These are phyloP conservation scores for Trametes polyzona DNA, from an alignment of 1,284 basidiomycete species.

Conservation along the genomic window DNA sequence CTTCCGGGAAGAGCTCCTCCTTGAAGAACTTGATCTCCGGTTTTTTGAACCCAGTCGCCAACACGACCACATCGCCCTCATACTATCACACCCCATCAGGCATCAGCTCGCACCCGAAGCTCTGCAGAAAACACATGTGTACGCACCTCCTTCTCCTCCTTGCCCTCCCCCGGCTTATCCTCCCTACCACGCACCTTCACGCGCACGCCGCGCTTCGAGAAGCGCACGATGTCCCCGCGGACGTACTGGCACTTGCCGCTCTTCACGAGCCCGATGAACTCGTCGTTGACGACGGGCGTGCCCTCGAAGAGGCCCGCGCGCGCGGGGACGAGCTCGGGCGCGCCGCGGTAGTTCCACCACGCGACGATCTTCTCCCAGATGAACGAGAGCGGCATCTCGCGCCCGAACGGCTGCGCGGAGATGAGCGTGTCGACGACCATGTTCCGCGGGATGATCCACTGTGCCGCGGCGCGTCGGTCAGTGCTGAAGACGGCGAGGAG, in stretches of 20 bases:
- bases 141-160: slow-evolving; percentile 35
- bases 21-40: slow-evolving; percentile 61
- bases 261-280: slow-evolving; percentile 56
- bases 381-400: slow-evolving; percentile 56
- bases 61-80: slow-evolving; percentile 58
- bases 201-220: slow-evolving; percentile 50
- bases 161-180: slow-evolving; percentile 34
- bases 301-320: slow-evolving; percentile 50
- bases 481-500: not conserved
- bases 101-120: not conserved
- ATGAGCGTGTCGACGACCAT: slow-evolving; percentile 58
- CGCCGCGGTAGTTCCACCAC: slow-evolving; percentile 56
- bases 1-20: slow-evolving; percentile 62
- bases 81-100: slow-evolving; percentile 35
- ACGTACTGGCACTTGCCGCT: slow-evolving; percentile 53
- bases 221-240: slow-evolving; percentile 54
- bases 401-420: slow-evolving; percentile 60
- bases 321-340: slow-evolving; percentile 50
- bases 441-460: slow-evolving; percentile 63
- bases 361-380: slow-evolving; percentile 56
- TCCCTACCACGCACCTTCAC: slow-evolving; percentile 37
- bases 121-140: not conserved
- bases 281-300: slow-evolving; percentile 63
- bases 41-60: slow-evolving; percentile 65
- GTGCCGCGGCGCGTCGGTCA: not conserved